Evolutionary conservation across 192 early-diverging fungal genomes (phyloP), one percentile per base, ranked within the genome.

Genomic region (Coemansia sp.): DNA sequence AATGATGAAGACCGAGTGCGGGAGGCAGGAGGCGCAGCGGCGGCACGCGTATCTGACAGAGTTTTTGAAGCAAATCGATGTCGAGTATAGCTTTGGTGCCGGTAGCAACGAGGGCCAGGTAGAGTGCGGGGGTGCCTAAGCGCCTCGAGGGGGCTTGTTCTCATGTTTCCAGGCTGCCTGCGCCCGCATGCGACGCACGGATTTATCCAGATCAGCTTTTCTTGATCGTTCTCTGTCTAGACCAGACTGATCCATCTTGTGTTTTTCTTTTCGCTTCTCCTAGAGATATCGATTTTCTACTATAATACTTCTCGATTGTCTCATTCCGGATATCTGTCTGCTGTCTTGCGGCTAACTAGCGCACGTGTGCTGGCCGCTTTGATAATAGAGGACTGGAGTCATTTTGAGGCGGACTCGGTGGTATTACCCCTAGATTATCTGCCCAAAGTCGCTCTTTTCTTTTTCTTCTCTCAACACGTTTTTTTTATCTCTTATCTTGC

Each of bases 1-100:
- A 22, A 88, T 87, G 87, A 89, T 92, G 88, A 85, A 88, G 67
- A 92, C 90, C 1, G 49, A 76, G 4, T 51, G 54, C 15, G 90
- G 85, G 0, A 59, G 74, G 42, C 60, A 69, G 51, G 85, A 89
- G 82, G 90, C 87, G 3, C 54, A 81, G 59, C 76, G 82, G 69
- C 76, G 90, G 6, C 83, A 89, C 49, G 64, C 71, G 22, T 83
- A 87, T 37, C 88, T 92, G 87, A 37, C 64, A 6, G 17, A 61
- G 4, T 92, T 90, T 65, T 73, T 92, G 11, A 32, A 69, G 14
- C 86, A 87, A 46, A 72, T 90, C 25, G 77, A 87, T 19, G 57
- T 79, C 25, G 91, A 92, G 71, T 80, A 70, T 68, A 64, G 24
- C 5, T 82, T 82, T 64, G 73, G 10, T 11, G 40, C 6, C 17